A percentile compares a stretch with the other conserved stretches of the same genome.
These are phyloP conservation scores for Tinospora cordifolia DNA, from an alignment of 164 flowering plant genomes.

Conservation along the genomic window DNA sequence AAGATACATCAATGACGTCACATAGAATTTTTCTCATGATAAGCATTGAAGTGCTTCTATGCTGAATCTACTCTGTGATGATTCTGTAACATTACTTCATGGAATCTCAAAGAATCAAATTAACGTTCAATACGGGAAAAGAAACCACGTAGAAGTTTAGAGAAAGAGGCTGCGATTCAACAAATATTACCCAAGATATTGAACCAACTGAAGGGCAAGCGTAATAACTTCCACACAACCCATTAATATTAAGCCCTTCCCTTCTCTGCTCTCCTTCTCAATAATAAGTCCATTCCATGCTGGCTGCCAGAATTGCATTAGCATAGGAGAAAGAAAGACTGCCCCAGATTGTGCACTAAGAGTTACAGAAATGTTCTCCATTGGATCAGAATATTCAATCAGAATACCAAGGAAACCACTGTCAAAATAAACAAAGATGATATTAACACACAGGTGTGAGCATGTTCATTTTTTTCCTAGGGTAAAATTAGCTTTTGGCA, in stretches of 20 bases:
- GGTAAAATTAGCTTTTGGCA: background rate
- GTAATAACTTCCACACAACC: conserved; percentile 68
- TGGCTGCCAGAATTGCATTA: conserved; percentile 62
- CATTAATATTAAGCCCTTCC: conserved; percentile 38
- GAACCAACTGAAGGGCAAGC: conserved; percentile 64
- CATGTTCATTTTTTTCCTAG: background rate
- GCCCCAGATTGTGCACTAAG: conserved; percentile 54
- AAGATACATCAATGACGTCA: too few species aligned
- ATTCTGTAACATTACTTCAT: background rate
- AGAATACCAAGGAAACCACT: conserved; percentile 78
- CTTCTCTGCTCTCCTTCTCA: conserved; percentile 23
- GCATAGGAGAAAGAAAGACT: conserved; percentile 55
- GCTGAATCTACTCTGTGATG: too few species aligned
- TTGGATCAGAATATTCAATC: conserved; percentile 56
- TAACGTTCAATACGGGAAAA: background rate
- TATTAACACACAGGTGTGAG: background rate
- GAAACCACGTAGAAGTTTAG: background rate
- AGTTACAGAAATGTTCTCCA: conserved; percentile 66
- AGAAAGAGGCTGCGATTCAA: conserved; percentile 2
- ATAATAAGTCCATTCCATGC: conserved; percentile 38
- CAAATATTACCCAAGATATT: conserved; percentile 69
- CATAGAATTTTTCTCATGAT: too few species aligned
- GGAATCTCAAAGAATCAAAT: background rate
- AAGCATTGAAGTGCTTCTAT: too few species aligned
- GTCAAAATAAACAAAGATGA: conserved; percentile 20